Evolutionary conservation across 345 rosid genomes (phyloP), one percentile per base, ranked within the genome.

Genomic region (Eutrema heterophyllum): DNA sequence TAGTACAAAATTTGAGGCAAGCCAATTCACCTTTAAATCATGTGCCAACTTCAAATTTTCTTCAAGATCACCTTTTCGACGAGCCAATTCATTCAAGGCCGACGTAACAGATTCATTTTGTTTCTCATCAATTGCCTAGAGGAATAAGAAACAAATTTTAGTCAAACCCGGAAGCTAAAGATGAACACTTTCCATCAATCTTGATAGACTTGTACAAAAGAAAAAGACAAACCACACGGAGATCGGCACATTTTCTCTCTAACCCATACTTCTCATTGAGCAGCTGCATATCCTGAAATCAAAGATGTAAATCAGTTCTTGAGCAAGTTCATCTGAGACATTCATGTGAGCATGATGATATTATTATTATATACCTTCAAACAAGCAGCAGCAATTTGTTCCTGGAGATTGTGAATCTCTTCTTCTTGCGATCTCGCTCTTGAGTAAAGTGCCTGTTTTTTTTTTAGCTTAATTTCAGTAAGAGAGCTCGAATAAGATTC

Each of bases 211-310:
- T 7, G 3, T 21, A 71, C 5, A 61, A 43, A 75, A 72, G 15
- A 51, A 79, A 7, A 35, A 58, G 54, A 87, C 91, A 62, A 75
- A 94, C 99, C 97, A 90, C 85, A 76, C 97, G 81, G 55, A 95
- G 85, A 72, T 95, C 97, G n/a, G 99, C 84, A 67, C 88, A 81
- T 81, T 86, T 90, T 85, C 90, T 88, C 82, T 95, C 99, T 74
- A 88, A 70, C 3, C 83, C 81, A 80, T 80, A 88, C 76, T 88
- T 90, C 69, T 95, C 99, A 74, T 80, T 88, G 71, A 86, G 76
- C 74, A 86, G 74, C 81, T 90, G 94, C 87, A 95, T 67, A 78
- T 95, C 97, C 99, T 95, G 90, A 72, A 41, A 66, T 18, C 76
- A 81, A 46, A 39, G 56, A 48, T 72, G 24, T 57, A 74, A 74